phyloP scores from a whole-genome alignment of 768 basidiomycete genomes.

The Lactifluus rugatus region DNA sequence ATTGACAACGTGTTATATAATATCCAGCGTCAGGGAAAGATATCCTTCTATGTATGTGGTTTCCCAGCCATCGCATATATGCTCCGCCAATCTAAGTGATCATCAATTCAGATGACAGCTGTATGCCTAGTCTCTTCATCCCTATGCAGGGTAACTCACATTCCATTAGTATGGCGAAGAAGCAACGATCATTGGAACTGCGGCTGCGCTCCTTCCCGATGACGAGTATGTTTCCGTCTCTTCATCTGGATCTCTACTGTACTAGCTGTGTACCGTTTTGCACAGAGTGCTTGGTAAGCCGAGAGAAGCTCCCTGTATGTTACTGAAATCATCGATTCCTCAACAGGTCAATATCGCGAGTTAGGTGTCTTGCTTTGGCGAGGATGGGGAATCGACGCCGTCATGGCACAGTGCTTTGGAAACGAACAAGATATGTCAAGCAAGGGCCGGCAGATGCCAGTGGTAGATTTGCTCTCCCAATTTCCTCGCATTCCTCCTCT shows the following conservation, averaged over 20 bases:
- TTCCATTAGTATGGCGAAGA: constrained; percentile 71
- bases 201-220: constrained; percentile 69
- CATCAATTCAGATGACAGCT: constrained; percentile 57
- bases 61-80: not conserved
- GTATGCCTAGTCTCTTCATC: constrained; percentile 36
- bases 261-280: not conserved
- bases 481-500: not conserved
- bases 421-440: constrained; percentile 70
- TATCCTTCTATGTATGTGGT: constrained; percentile 72
- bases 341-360: constrained; percentile 80
- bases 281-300: constrained; percentile 61
- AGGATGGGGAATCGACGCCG: constrained; percentile 64
- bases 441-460: constrained; percentile 91
- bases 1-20: constrained; percentile 86
- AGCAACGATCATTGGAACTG: constrained; percentile 81
- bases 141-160: not conserved
- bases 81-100: not conserved
- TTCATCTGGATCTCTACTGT: not conserved
- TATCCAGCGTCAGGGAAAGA: constrained; percentile 88
- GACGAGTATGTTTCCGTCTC: constrained; percentile 61
- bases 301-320: not conserved
- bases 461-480: constrained; percentile 39
- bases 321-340: constrained; percentile 1
- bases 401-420: constrained; percentile 90
- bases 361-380: constrained; percentile 88